Base-by-base conservation (phyloP, 108 stramenopile genomes). In the Fistulifera solaris region DNA sequence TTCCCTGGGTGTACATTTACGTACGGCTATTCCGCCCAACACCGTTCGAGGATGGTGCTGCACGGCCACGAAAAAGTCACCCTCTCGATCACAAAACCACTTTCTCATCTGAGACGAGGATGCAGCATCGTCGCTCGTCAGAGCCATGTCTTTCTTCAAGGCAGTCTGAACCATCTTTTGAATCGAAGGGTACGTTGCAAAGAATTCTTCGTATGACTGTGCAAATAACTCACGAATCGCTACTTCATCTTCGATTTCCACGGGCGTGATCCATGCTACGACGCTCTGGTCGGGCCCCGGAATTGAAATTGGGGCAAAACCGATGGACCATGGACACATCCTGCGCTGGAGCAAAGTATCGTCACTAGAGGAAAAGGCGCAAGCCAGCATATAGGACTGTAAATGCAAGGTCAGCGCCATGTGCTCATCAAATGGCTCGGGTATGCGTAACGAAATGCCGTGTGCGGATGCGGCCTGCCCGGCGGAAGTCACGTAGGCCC, bases 351-450 rank as follows among this genome's bases (percentile, higher is more conserved):
- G 54, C 46, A 26, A 24, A 12, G 45, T 27, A 26, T 61, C 44
- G 19, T 6, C 21, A 17, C 21, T 21, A 11, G 31, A 16, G 2
- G 16, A 39, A 40, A 75, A 77, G 19, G 44, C 73, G 45, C 65
- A 53, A 12, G 38, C 60, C 44, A 79, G 48, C 28, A 46, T 58
- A 48, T 89, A 89, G 41, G 83, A 83, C 16, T 55, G 65, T 10
- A 89, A 52, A 66, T 85, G 76, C 39, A 89, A 41, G 0, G 59
- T 19, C 25, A 85, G 46, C 18, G 77, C 83, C 5, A 77, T 80
- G 67, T 85, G 83, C 43, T 89, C 87, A 59, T 89, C 87, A 65
- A 85, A 89, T 16, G 73, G 59, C 57, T 89, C 83, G 35, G 7
- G 59, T 56, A 25, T 28, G 57, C 12, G 17, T 42, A 48, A 25